Evolutionary conservation across 805 yeast species (phyloP).

Genomic region (Spathaspora hagerdaliae): DNA sequence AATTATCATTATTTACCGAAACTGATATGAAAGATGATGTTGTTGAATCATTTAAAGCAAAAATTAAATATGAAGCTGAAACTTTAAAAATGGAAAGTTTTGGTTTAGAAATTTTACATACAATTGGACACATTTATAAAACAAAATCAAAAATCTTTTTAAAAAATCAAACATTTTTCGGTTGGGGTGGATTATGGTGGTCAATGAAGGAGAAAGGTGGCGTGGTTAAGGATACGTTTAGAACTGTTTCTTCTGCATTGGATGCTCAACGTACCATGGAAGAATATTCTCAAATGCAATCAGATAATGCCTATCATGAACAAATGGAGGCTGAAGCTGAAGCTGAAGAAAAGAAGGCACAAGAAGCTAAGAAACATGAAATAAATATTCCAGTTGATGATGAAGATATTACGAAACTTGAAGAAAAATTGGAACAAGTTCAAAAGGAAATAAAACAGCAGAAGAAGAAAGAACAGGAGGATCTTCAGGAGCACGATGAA

Average conservation of each 20-base stretch:
- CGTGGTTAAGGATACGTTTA: constrained; percentile 66
- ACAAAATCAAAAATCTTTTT: constrained; percentile 63
- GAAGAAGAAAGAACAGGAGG: constrained; percentile 9
- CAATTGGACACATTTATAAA: constrained; percentile 66
- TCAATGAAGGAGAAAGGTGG: constrained; percentile 71
- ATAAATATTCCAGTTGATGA: constrained; percentile 14
- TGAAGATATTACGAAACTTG: constrained; percentile 15
- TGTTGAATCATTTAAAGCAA: constrained; percentile 50
- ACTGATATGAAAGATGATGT: constrained; percentile 43
- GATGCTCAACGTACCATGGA: constrained; percentile 80
- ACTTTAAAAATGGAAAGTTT: constrained; percentile 76
- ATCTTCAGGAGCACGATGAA: constrained; percentile 5
- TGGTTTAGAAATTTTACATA: constrained; percentile 77
- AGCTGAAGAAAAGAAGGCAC: constrained; percentile 12
- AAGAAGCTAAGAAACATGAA: constrained; percentile 12
- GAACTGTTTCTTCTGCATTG: constrained; percentile 66
- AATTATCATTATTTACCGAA: constrained; percentile 40
- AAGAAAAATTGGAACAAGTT: constrained; percentile 14
- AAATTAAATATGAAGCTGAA: constrained; percentile 79
- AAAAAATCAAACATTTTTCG: constrained; percentile 59
- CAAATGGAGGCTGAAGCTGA: constrained; percentile 30
- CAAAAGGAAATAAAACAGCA: constrained; percentile 10
- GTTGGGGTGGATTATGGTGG: constrained; percentile 67
- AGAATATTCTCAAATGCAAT: constrained; percentile 66
- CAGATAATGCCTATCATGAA: constrained; percentile 44